Base-by-base conservation (phyloP, 768 basidiomycete species). In the Boletus reticuloceps region DNA sequence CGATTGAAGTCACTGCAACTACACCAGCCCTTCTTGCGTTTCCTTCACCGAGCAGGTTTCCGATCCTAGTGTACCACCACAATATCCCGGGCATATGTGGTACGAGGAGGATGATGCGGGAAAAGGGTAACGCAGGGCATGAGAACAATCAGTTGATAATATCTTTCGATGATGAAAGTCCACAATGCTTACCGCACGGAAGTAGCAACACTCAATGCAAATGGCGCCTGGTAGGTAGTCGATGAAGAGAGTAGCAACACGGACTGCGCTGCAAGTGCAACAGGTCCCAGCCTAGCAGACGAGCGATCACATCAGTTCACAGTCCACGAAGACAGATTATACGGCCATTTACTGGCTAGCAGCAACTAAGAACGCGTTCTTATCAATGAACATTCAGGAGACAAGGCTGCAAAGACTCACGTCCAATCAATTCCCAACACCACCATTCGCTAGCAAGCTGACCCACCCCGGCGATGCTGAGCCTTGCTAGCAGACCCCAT, bases 371-470 rank as follows among this genome's bases (percentile, higher is more conserved):
- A 9, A 7, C 13, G 40, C 10, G 31, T 11, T 22, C 42, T 19
- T 14, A 20, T 57, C 34, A 54, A 48, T 39, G 16, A 47, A 40
- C 11, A 48, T 42, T 10, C 37, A 27, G 17, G 16, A 46, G 19
- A 44, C 17, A 36, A 42, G 0, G 16, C 1, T 11, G 11, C 29
- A 43, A 37, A 20, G n/a, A 62, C 69, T 61, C 53, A 71, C 69
- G 74, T 22, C 85, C 86, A 32, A 89, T 72, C 7, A 93, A 79
- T 72, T 97, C 94, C 96, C 96, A 96, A 38, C 89, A 87, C 94
- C 95, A 98, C 96, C 95, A 98, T 71, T 97, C 96, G 5, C 84
- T 85, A 1, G 91, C 91, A 5, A 83, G 87, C 69, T 94, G 92
- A 1, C 85, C 52, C 20, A 92, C 83, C 11, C 96, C 94, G 11